A percentile compares a stretch with the other conserved stretches of the same genome.
phyloP scores from a whole-genome alignment of 352 stramenopile species.

The Globisporangium heterothallicum region DNA sequence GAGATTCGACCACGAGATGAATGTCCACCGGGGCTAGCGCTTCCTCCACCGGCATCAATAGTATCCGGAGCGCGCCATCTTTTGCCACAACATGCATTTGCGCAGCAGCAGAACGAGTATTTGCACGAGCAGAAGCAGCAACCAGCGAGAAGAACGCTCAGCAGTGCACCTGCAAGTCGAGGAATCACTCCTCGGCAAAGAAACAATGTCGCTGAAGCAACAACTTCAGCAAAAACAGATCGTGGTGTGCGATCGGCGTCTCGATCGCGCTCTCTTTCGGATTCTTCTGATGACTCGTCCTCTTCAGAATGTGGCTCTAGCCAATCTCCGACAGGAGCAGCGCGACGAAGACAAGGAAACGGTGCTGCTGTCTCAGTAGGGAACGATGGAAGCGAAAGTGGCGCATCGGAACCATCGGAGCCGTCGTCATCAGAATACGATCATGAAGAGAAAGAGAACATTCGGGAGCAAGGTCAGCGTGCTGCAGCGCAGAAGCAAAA shows the following conservation, averaged over 20 bases:
- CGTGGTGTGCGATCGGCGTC: background rate
- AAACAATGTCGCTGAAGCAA: background rate
- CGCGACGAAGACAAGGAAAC: conserved; percentile 1
- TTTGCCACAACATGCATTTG: background rate
- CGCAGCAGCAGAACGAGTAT: background rate
- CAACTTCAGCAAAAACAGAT: conserved; percentile 1
- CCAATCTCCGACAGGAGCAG: background rate
- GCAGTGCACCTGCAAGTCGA: no score
- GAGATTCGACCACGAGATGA: conserved; percentile 59
- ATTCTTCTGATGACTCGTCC: background rate
- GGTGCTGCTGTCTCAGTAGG: background rate
- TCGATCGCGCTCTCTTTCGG: background rate
- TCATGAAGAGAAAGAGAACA: conserved; percentile 11
- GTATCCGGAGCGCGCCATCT: background rate
- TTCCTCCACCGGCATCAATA: conserved; percentile 19
- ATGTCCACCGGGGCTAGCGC: conserved; percentile 34
- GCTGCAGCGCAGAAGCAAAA: background rate
- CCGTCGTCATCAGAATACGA: background rate
- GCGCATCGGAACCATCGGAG: background rate
- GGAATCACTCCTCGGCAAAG: background rate
- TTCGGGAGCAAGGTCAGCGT: background rate
- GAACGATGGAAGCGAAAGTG: background rate
- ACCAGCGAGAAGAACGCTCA: background rate
- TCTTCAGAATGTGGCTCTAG: conserved; percentile 1
- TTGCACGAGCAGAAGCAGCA: background rate